Percentiles rank a stretch among this genome's conserved stretches.
Evolutionary conservation across 2,329 filamentous ascomycete genomes (phyloP).

Genomic region (Scopulariopsis brevicaulis): DNA sequence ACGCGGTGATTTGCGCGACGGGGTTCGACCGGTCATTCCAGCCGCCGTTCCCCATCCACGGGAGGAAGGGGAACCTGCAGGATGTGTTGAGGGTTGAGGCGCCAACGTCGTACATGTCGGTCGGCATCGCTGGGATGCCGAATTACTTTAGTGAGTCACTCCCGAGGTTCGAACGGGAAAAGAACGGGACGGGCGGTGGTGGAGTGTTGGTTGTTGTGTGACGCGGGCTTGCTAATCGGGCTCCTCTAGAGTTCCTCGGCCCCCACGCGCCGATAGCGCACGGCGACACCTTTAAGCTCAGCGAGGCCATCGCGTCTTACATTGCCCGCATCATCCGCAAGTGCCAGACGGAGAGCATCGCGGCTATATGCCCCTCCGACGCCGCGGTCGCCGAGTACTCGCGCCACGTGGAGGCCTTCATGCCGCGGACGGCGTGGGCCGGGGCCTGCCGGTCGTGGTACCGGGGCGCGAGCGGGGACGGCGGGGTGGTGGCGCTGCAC

Average conservation of each 20-base stretch:
- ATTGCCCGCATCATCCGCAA: constrained; percentile 35
- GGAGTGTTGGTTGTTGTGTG: background rate
- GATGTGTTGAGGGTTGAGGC: constrained; percentile 29
- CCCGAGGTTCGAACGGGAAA: background rate
- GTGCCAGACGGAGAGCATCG: constrained; percentile 37
- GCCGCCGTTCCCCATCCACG: constrained; percentile 37
- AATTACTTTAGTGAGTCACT: constrained; percentile 41
- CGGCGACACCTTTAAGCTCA: constrained; percentile 37
- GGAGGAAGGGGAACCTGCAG: constrained; percentile 36
- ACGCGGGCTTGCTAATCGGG: background rate
- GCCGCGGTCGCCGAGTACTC: constrained; percentile 37
- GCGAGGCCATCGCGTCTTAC: constrained; percentile 39
- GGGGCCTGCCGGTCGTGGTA: constrained; percentile 38
- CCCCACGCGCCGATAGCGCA: constrained; percentile 39
- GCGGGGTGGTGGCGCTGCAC: constrained; percentile 35
- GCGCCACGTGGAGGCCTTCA: constrained; percentile 34
- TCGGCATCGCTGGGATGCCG: constrained; percentile 36
- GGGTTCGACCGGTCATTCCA: constrained; percentile 43
- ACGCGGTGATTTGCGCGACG: constrained; percentile 46
- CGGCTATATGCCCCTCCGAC: constrained; percentile 29
- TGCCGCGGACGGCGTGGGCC: constrained; percentile 41
- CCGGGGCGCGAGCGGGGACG: constrained; percentile 29
- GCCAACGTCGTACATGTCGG: constrained; percentile 41
- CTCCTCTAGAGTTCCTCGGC: constrained; percentile 31
- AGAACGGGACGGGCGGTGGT: too few species aligned